A percentile compares a stretch with the other conserved stretches of the same genome.
phyloP scores from a whole-genome alignment of 2,329 filamentous ascomycete genomes.

The Phialophora verrucosa region DNA sequence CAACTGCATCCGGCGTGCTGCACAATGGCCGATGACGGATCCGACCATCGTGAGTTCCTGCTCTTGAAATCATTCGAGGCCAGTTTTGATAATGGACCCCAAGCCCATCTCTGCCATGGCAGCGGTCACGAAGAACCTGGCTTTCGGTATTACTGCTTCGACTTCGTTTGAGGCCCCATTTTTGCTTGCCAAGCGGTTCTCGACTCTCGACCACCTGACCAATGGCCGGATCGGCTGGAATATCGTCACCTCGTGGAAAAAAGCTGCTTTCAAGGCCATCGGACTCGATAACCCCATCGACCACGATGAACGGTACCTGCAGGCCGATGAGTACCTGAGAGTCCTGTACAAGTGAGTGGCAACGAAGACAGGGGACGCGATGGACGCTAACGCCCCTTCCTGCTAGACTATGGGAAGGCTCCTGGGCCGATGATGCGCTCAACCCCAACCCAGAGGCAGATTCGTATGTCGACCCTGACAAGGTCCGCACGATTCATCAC shows the following conservation, averaged over 20 bases:
- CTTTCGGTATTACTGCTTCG: constrained; percentile 67
- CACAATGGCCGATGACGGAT: constrained; percentile 70
- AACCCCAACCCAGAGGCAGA: constrained; percentile 60
- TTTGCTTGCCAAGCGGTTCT: constrained; percentile 66
- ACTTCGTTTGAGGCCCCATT: constrained; percentile 69
- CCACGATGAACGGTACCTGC: constrained; percentile 66
- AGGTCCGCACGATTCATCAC: constrained; percentile 66
- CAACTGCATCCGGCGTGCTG: constrained; percentile 65
- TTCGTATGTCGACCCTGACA: constrained; percentile 63
- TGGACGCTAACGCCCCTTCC: constrained; percentile 5
- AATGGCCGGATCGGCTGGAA: constrained; percentile 69
- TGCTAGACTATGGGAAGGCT: constrained; percentile 59
- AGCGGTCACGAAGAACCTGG: constrained; percentile 67
- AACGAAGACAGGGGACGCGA: not conserved
- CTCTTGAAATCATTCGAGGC: not conserved
- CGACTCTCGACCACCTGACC: constrained; percentile 67
- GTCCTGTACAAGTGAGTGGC: constrained; percentile 64
- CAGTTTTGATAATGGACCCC: not conserved
- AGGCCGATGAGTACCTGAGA: constrained; percentile 67
- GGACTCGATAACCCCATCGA: constrained; percentile 63
- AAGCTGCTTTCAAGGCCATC: constrained; percentile 67
- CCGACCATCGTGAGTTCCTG: constrained; percentile 61
- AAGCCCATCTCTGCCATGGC: constrained; percentile 70
- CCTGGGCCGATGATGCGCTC: constrained; percentile 65
- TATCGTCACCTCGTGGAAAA: constrained; percentile 69